phyloP scores from a whole-genome alignment of 75 land plant species.

The Selaginella tamariscina region DNA sequence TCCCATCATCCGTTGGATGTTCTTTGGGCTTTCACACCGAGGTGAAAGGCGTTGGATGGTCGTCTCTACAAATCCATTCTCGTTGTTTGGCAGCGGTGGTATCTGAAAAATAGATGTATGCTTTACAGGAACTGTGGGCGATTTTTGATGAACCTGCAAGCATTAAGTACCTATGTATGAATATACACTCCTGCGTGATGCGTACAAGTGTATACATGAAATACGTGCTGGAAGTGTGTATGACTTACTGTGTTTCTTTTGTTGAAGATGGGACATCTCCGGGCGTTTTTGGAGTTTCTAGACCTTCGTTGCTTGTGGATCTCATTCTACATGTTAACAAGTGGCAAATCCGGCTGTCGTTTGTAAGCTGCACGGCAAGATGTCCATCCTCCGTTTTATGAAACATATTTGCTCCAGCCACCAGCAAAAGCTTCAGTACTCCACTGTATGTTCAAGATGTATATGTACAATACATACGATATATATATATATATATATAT shows the following conservation, averaged over 20 bases:
- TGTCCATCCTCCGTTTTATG: conserved; percentile 23
- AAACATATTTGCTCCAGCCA: conserved; percentile 25
- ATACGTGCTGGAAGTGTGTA: too few relatives aligned
- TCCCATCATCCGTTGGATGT: background rate
- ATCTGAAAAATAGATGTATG: too few relatives aligned
- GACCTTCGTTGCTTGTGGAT: background rate
- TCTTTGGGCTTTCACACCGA: background rate
- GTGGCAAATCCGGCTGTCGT: conserved; percentile 15
- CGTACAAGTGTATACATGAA: too few relatives aligned
- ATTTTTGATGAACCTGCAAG: background rate
- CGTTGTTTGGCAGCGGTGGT: background rate
- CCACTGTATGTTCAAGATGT: conserved; percentile 11
- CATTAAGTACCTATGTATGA: too few relatives aligned
- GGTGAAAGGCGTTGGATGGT: background rate
- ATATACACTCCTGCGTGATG: background rate
- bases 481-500: background rate
- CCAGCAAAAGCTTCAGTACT: conserved; percentile 21
- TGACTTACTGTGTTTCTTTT: too few relatives aligned
- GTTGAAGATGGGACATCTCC: too few relatives aligned
- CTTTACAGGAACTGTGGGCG: background rate
- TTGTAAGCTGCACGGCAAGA: conserved; percentile 23
- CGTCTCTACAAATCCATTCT: conserved; percentile 1
- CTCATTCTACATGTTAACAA: conserved; percentile 18
- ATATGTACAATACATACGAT: background rate
- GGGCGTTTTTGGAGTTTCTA: too few relatives aligned